Evolutionary conservation across 208 protist genomes (phyloP), one percentile per base, ranked within the genome.

Genomic region (Trypanosomatidae sp.): DNA sequence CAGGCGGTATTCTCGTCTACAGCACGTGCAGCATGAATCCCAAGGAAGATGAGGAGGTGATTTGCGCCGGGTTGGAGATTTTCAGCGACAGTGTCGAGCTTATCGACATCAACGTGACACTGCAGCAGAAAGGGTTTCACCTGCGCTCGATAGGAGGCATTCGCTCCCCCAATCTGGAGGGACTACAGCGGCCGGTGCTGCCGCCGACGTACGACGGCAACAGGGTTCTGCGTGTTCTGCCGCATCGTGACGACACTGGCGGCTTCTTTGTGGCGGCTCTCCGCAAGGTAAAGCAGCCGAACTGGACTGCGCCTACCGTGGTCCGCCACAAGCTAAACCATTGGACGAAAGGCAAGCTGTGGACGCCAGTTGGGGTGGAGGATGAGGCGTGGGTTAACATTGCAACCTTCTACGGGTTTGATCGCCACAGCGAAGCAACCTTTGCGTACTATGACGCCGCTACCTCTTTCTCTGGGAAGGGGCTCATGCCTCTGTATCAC

Each of bases 11-110:
- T 39, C 86, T 99, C 30, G 98, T 99, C 6, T 99, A 99, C 88
- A 98, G 95, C 68, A 99, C 98, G 17, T 99, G 98, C 83, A 98
- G 95, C 64, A 79, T 99, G 62, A 98, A 99, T 73, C 98, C 98
- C 36, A 93, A 98, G 73, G 98, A 99, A 81, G 92, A 99, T 69
- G 98, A 99, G 80, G 96, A 98, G 66, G 97, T 99, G 53, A 94
- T 99, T 12, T 92, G 87, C 53, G 80, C 88, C 4, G 92, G 72
- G 1, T 78, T 98, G 52, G 90, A 93, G 64, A 69, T 90, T 30
- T 95, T 95, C 70, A 78, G 81, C 49, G 87, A 93, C 74, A 71
- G 77, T 25, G 91, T 97, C 22, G 91, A 96, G 76, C 75, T 98
- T 12, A n/a, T 97, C 25, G 91, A 97, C 62, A 90, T 98, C 6